Percentiles rank a stretch among this genome's conserved stretches.
These are phyloP conservation scores for Cryptococcus floricola DNA, from an alignment of 1,284 basidiomycete genomes.

Conservation along the genomic window DNA sequence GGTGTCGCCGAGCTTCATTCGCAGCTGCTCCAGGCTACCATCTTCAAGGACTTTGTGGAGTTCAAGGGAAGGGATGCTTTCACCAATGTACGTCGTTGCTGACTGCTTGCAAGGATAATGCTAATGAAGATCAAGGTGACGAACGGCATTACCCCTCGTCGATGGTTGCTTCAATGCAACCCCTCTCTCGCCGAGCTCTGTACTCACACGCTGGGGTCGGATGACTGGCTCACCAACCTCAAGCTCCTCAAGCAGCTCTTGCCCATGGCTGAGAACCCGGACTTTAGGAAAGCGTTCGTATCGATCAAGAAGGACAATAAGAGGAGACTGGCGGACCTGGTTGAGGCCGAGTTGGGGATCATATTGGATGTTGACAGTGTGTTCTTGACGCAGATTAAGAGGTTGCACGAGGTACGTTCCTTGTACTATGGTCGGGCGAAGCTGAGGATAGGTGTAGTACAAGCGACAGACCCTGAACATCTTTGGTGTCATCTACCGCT, in stretches of 20 bases:
- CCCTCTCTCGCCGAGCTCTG: constrained; percentile 77
- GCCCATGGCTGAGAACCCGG: constrained; percentile 63
- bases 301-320: constrained; percentile 83
- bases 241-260: constrained; percentile 44
- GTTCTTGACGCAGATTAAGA: constrained; percentile 91
- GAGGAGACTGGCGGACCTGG: constrained; percentile 60
- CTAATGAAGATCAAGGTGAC: constrained; percentile 22
- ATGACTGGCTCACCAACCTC: constrained; percentile 69
- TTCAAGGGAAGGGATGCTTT: constrained; percentile 49
- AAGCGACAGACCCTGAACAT: constrained; percentile 58
- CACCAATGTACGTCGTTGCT: constrained; percentile 33
- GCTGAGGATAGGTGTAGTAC: constrained; percentile 59
- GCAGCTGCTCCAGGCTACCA: constrained; percentile 58
- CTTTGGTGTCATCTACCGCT: constrained; percentile 76
- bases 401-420: constrained; percentile 47
- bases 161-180: constrained; percentile 91
- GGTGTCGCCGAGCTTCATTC: constrained; percentile 83
- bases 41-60: constrained; percentile 75
- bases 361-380: constrained; percentile 67
- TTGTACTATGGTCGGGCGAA: neutral
- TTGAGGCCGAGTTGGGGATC: constrained; percentile 67
- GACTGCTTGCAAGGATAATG: too few species aligned
- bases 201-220: constrained; percentile 69
- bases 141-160: constrained; percentile 52
- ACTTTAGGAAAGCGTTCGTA: constrained; percentile 73